phyloP scores from a whole-genome alignment of 345 rosid species.

The Abelmoschus esculentus region DNA sequence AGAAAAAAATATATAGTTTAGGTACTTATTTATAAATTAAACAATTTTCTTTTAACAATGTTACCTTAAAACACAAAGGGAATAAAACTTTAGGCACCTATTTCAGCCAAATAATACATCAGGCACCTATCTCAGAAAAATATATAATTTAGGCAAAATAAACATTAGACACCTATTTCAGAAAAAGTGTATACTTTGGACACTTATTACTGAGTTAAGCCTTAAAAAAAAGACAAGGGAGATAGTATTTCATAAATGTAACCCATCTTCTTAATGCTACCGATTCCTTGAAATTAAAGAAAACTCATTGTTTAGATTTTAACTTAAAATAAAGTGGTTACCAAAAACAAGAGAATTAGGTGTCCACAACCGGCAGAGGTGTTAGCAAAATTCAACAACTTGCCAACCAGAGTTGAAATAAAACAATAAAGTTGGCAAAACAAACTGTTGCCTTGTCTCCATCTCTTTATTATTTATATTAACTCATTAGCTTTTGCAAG shows the following conservation, averaged over 20 bases:
- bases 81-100: no score
- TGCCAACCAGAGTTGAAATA: background rate
- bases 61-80: no score
- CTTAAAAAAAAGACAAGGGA: background rate
- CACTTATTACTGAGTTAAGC: no score
- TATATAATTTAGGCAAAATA: no score
- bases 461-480: background rate
- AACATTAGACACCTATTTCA: no score
- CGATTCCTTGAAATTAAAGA: background rate
- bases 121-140: no score
- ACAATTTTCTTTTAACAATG: no score
- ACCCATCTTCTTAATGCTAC: background rate
- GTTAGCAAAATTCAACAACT: slow-evolving; percentile 5
- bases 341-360: background rate
- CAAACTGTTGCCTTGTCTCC: background rate
- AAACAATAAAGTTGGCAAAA: background rate
- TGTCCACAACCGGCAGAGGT: background rate
- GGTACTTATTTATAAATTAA: no score
- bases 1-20: no score
- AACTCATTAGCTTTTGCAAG: no score
- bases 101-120: no score
- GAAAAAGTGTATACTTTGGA: no score
- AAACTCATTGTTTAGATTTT: background rate
- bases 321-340: background rate
- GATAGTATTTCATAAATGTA: background rate